Conservation (phyloP, 2,329 filamentous ascomycete genomes). For the Cryphonectria nitschkei region DNA sequence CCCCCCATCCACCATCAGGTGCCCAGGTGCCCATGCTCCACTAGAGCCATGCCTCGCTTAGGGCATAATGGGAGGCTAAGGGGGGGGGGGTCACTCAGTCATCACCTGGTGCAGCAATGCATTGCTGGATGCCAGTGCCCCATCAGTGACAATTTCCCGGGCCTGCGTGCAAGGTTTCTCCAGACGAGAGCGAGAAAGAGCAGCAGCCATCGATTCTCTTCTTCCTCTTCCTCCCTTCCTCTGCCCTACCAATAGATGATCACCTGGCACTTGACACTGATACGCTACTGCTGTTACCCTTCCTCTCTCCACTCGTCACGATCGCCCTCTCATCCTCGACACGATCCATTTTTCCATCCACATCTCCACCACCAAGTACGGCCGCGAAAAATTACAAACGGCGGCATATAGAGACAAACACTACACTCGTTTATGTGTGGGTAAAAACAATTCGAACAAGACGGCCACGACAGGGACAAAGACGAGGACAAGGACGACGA, state of each 20-base stretch:
- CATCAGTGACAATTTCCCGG: neutral
- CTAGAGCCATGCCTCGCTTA: neutral
- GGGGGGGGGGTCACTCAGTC: neutral
- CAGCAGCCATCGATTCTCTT: neutral
- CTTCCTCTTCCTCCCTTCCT: neutral
- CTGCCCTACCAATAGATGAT: neutral
- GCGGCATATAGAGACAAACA: neutral
- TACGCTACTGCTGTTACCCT: neutral
- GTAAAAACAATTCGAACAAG: neutral
- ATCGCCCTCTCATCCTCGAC: neutral
- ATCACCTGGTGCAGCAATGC: neutral
- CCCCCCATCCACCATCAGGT: neutral
- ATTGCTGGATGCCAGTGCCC: no score
- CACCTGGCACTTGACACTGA: neutral
- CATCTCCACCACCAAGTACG: neutral
- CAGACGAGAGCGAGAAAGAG: neutral
- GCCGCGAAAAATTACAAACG: neutral
- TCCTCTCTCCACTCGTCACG: neutral
- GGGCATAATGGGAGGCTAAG: neutral
- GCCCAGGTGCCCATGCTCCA: neutral
- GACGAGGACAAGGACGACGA: neutral
- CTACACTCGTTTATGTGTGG: neutral
- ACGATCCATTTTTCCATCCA: neutral
- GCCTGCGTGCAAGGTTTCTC: neutral
- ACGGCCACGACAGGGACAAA: neutral